phyloP scores from a whole-genome alignment of 495 filamentous ascomycete genomes.

The Aspergillus nidulans region DNA sequence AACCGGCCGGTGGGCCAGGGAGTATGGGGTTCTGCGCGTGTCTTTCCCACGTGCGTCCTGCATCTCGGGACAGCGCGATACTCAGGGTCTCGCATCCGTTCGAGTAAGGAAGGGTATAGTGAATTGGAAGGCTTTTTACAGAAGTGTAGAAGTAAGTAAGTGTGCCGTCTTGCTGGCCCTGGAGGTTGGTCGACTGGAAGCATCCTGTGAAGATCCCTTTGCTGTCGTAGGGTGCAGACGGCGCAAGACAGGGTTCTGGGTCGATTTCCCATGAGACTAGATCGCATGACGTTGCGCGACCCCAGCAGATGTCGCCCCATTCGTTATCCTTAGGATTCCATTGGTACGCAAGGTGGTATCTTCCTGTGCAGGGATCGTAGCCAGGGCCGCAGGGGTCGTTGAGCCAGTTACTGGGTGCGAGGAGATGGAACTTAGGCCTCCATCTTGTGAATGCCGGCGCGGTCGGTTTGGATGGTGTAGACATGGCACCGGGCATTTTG shows the following conservation, averaged over 20 bases:
- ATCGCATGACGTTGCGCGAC: conserved; percentile 37
- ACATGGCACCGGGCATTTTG: conserved; percentile 4
- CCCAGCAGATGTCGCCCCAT: conserved; percentile 47
- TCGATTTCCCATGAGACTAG: conserved; percentile 40
- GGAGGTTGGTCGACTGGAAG: conserved; percentile 37
- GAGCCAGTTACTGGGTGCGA: conserved; percentile 50
- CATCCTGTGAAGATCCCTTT: conserved; percentile 53
- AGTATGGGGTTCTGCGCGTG: conserved; percentile 49
- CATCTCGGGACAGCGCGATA: conserved; percentile 44
- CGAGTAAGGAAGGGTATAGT: conserved; percentile 43
- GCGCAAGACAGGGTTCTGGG: conserved; percentile 29
- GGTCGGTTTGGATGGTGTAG: neutral
- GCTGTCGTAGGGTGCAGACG: conserved; percentile 41
- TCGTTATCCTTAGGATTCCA: conserved; percentile 43
- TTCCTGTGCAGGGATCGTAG: conserved; percentile 44
- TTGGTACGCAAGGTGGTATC: conserved; percentile 44
- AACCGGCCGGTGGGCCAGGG: conserved; percentile 34
- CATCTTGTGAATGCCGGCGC: conserved; percentile 11
- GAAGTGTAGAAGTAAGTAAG: conserved; percentile 50
- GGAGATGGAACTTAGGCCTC: conserved; percentile 49
- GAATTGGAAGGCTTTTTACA: conserved; percentile 47
- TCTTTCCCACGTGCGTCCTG: conserved; percentile 47
- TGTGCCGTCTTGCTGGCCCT: conserved; percentile 34
- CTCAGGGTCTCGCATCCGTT: conserved; percentile 48
- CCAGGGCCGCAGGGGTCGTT: conserved; percentile 55